These are phyloP conservation scores for Agarophyton chilense DNA, from an alignment of 23 red algal species.

Conservation along the genomic window DNA sequence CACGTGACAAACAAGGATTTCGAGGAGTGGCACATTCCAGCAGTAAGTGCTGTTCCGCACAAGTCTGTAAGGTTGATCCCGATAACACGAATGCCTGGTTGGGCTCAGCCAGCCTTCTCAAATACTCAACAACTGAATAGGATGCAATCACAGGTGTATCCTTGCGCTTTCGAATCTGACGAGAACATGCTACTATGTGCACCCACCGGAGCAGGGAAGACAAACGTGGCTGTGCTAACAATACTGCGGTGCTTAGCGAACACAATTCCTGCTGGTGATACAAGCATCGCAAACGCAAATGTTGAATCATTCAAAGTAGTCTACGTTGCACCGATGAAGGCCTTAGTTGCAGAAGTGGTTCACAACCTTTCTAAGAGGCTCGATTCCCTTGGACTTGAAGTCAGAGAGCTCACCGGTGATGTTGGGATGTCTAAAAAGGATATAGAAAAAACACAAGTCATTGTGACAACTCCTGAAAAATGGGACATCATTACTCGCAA, in stretches of 20 bases:
- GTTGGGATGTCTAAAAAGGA: conserved; percentile 73
- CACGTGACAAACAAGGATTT: conserved; percentile 72
- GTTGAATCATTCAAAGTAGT: conserved; percentile 77
- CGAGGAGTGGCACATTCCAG: conserved; percentile 78
- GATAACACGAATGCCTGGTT: conserved; percentile 39
- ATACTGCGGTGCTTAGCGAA: conserved; percentile 71
- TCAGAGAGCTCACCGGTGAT: conserved; percentile 93
- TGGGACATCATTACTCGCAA: conserved; percentile 98
- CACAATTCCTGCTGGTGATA: neutral
- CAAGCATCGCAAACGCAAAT: neutral
- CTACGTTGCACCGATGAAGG: conserved; percentile 99
- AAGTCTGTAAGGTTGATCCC: neutral
- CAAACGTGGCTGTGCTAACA: conserved; percentile 86
- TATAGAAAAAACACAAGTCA: conserved; percentile 78
- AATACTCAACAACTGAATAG: conserved; percentile 71
- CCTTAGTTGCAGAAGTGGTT: conserved; percentile 93
- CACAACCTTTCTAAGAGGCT: conserved; percentile 74
- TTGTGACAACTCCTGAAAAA: conserved; percentile 98
- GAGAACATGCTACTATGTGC: conserved; percentile 96
- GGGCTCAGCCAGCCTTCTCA: conserved; percentile 58
- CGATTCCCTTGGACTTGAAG: conserved; percentile 59
- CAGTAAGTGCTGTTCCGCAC: conserved; percentile 1
- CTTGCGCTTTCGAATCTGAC: conserved; percentile 67
- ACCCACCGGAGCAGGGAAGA: conserved; percentile 96
- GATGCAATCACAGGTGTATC: conserved; percentile 82